Base-by-base conservation (phyloP, 2,329 filamentous ascomycete genomes). In the Aureobasidium sp. region DNA sequence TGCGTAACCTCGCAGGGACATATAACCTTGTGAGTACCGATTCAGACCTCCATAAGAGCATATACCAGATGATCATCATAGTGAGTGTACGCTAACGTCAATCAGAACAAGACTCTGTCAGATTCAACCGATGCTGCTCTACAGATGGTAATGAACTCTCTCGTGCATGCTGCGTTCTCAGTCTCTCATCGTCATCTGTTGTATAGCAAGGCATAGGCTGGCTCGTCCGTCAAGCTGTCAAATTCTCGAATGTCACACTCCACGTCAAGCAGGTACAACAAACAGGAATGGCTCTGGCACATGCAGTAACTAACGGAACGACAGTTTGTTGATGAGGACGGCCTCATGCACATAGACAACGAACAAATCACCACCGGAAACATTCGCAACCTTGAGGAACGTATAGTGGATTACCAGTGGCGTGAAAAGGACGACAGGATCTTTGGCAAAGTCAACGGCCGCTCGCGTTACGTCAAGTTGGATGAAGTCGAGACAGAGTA, bases 361-460 rank as follows among this genome's bases (percentile, higher is more conserved):
- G 82, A 85, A 62, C 90, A 95, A 77, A 78, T 82, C 50, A 79
- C 83, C 40, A 89, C 88, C 9, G 90, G 86, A 63, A 87, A 86
- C 61, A 78, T 95, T 65, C 86, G 84, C 68, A 91, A 81, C 19
- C 75, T 76, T 19, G 86, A 89, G 71, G 69, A 75, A 8, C 81
- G 86, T 52, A 74, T 70, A 1, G 73, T 87, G 2, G 80, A 87
- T 70, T 85, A 81, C 76, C 72, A 74, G 27, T 80, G 75, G 60
- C 85, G 87, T 67, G 81, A 83, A 65, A 89, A 92, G 78, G 77
- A 77, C 27, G 91, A 96, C 78, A 86, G 85, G 79, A 82, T 96
- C 67, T 96, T 95, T 72, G 91, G 91, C 63, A 77, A 76, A 61
- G 81, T 94, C 65, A 77, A 78, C 57, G 89, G 62, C 80, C 79